Base-by-base conservation (phyloP, 139 green algal species). In the Yamagishiella unicocca region DNA sequence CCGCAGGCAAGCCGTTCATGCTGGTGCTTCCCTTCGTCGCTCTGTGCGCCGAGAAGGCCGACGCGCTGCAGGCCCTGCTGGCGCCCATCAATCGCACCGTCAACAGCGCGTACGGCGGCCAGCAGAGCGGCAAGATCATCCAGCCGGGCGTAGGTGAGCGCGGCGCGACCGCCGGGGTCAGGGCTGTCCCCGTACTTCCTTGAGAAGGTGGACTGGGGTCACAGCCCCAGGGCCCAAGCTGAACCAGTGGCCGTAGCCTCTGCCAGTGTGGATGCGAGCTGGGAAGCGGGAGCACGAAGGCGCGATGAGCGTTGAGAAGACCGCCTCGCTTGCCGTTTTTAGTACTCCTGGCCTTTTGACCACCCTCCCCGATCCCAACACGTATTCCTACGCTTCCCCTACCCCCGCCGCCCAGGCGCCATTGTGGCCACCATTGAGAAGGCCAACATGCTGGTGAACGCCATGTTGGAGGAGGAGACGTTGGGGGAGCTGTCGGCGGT, bases 371-470 rank as follows among this genome's bases (percentile, higher is more conserved):
- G 58, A 29, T 25, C 17, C 50, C 50, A 58, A 58, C 17, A 17
- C 58, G 17, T n/a, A 6, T 67, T 14, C 58, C 58, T n/a, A 29
- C 64, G 8, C 64, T 7, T n/a, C 64, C 7, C 29, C 64, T 42
- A 5, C 29, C n/a, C 31, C 25, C 19, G 22, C 25, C 58, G 17
- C 58, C 58, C 83, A 91, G 91, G 89, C 22, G 90, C 95, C 4
- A 91, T 96, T 25, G 95, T 98, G 46, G 95, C 90, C 90, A 98
- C 96, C 38, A 97, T 98, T 50, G 96, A 98, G 92, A 98, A 97
- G 89, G 96, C 96, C 62, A 98, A 98, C 87, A 68, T 70, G 12
- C 55, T 98, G n/a, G 84, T 98, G 2, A 95, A 92, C 81, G 74
- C 82, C 21, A 93, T 97, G 92, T 66, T 95, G 73, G 94, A 96